A percentile compares a stretch with the other conserved stretches of the same genome.
Conservation (phyloP, 306 rosid species). For the Vicia faba region DNA sequence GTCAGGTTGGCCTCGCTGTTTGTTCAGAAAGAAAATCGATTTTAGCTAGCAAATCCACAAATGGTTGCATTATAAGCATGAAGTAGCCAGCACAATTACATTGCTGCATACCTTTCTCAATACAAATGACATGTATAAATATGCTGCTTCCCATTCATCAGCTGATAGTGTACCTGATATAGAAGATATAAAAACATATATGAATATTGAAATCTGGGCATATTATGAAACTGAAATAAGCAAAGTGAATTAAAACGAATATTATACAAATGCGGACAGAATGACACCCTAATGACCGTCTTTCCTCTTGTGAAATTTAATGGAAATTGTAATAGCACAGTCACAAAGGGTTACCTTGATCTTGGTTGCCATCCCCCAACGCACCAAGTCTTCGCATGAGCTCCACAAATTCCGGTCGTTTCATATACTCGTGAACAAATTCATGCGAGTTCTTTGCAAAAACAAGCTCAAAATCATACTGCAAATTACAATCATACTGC, state of each 20-base stretch:
- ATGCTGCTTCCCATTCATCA: conserved; percentile 51
- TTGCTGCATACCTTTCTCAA: conserved; percentile 45
- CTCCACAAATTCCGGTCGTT: conserved; percentile 73
- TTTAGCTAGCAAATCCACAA: background rate
- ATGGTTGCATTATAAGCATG: conserved; percentile 5
- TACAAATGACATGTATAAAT: conserved; percentile 49
- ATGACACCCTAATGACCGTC: background rate
- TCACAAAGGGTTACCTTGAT: conserved; percentile 57
- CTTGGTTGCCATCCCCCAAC: conserved; percentile 95
- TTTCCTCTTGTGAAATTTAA: background rate
- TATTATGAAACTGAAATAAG: background rate
- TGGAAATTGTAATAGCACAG: conserved; percentile 6
- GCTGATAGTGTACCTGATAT: conserved; percentile 45
- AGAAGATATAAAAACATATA: background rate
- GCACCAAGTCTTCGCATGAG: conserved; percentile 96
- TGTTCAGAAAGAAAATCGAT: conserved; percentile 12
- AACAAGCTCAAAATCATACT: conserved; percentile 89
- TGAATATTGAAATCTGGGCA: background rate
- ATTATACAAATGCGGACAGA: background rate
- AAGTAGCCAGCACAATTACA: background rate
- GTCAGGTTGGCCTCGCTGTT: conserved; percentile 81
- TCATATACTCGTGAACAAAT: conserved; percentile 82
- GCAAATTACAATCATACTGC: conserved; percentile 33
- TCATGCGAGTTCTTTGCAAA: conserved; percentile 83
- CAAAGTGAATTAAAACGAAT: background rate